These are phyloP conservation scores for Lichtheimia ramosa DNA, from an alignment of 371 early-diverging fungal genomes.

Conservation along the genomic window DNA sequence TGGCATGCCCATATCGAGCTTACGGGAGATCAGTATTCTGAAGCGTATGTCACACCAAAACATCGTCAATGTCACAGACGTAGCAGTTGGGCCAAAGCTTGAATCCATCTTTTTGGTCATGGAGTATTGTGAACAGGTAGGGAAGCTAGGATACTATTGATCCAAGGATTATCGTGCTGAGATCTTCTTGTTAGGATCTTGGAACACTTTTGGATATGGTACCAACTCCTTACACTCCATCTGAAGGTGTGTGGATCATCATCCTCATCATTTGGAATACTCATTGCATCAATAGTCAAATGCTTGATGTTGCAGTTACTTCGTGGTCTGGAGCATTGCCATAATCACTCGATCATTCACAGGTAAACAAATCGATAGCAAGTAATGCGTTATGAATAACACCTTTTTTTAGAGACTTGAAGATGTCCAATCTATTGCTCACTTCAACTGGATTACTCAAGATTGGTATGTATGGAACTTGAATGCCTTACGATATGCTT, in stretches of 20 bases:
- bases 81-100: conserved; percentile 66
- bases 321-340: conserved; percentile 77
- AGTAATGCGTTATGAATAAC: neutral
- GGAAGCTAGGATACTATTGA: neutral
- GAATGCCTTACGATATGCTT: no score
- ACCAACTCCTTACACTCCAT: conserved; percentile 55
- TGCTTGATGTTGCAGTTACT: conserved; percentile 80
- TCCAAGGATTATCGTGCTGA: neutral
- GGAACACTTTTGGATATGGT: conserved; percentile 67
- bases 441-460: conserved; percentile 75
- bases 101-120: conserved; percentile 76
- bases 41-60: conserved; percentile 83
- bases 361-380: conserved; percentile 33
- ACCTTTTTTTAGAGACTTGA: conserved; percentile 64
- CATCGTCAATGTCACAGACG: conserved; percentile 83
- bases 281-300: conserved; percentile 55
- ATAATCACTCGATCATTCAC: conserved; percentile 75
- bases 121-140: conserved; percentile 78
- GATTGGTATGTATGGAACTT: conserved; percentile 56
- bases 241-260: conserved; percentile 48
- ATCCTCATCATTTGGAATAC: neutral
- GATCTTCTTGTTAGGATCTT: conserved; percentile 49
- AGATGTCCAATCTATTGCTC: conserved; percentile 83
- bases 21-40: conserved; percentile 93
- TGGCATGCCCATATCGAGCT: conserved; percentile 80